Base-by-base conservation (phyloP, 2,329 filamentous ascomycete genomes). In the Venturia pyrina region DNA sequence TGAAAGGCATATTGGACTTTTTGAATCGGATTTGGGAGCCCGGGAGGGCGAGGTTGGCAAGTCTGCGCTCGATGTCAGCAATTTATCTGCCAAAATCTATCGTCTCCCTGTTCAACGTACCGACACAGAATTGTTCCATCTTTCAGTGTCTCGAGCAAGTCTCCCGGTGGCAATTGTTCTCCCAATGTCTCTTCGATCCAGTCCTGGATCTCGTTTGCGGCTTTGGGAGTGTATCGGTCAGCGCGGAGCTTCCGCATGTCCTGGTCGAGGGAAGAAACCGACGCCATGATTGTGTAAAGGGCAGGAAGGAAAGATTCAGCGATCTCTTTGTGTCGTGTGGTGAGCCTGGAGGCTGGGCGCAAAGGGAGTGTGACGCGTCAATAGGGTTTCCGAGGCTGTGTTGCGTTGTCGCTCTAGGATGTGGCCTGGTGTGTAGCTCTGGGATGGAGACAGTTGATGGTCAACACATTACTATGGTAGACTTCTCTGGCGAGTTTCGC, bases 41-140 rank as follows among this genome's bases (percentile, higher is more conserved):
- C 34, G 90, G 89, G 46, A 89, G 77, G 41, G 85, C 89, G 66
- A 93, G 82, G 74, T 96, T 98, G 72, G 91, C 85, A 64, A 98
- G 87, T 73, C 91, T 95, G 69, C 43, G 53, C 71, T 68, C 46
- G 50, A 32, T 19, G 28, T 64, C 28, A 37, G 15, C 32, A n/a
- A 43, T 60, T 62, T 15, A 28, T 43, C 32, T 10, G 10, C 10
- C 40, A 7, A 24, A n/a, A 15, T 17, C 4, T 3, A 17, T 11
- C 32, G 34, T 3, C n/a, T 8, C 5, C n/a, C n/a, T 17, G 15
- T 13, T 32, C 3, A 21, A 60, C 62, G 8, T 56, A 96, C 91
- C 88, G 93, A 90, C 95, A 99, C 37, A 99, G 84, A 41, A 89
- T 89, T 48, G 93, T 89, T 64, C 95, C 95, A 82, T 98, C 92